A percentile compares a stretch with the other conserved stretches of the same genome.
Conservation (phyloP, 2,329 filamentous ascomycete species). For the Dactylellina cionopaga region DNA sequence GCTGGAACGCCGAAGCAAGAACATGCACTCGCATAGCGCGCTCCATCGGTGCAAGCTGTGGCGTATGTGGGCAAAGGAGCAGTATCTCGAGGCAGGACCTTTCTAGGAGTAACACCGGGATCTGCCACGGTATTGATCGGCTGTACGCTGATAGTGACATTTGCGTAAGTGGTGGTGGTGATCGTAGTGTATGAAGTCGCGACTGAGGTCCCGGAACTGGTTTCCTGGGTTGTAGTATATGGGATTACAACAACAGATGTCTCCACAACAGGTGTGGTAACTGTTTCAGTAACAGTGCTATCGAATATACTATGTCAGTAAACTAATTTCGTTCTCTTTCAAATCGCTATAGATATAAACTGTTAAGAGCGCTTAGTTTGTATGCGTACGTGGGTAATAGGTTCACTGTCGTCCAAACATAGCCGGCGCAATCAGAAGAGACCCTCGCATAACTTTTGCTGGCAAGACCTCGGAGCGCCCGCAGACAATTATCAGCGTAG, state of each 20-base stretch:
- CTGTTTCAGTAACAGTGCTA: neutral
- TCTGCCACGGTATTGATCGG: too few species aligned
- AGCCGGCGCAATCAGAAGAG: neutral
- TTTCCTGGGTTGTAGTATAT: neutral
- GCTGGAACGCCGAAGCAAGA: constrained; percentile 11
- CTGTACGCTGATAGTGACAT: too few species aligned
- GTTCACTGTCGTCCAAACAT: neutral
- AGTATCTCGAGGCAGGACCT: too few species aligned
- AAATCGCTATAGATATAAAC: too few species aligned
- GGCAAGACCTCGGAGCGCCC: constrained; percentile 1
- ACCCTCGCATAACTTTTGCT: neutral
- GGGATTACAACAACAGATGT: neutral
- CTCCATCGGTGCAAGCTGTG: neutral
- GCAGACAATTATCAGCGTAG: constrained; percentile 6
- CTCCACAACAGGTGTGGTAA: neutral
- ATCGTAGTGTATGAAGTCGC: neutral
- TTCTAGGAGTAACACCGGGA: too few species aligned
- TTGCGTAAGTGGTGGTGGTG: neutral
- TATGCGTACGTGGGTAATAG: neutral
- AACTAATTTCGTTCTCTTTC: too few species aligned
- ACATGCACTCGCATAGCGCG: constrained; percentile 3
- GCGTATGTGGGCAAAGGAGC: neutral
- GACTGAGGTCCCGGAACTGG: neutral
- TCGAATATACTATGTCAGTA: neutral
- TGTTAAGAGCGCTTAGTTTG: too few species aligned